Conservation (phyloP, 805 yeast species). For the Suhomyces emberorum region DNA sequence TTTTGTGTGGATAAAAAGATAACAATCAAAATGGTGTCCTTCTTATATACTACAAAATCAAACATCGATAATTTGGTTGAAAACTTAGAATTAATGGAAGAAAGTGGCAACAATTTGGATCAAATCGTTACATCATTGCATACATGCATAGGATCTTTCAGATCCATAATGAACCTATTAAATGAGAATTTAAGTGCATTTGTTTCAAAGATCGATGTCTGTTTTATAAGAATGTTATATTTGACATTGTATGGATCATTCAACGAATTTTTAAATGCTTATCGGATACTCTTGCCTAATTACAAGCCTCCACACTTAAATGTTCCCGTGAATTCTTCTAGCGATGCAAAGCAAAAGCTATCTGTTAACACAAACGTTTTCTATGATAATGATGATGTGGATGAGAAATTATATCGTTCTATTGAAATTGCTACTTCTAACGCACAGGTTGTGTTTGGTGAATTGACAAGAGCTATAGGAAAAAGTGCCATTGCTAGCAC, state of each 20-base stretch:
- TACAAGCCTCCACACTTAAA: slow-evolving; percentile 8
- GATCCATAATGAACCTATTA: slow-evolving; percentile 46
- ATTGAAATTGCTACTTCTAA: slow-evolving; percentile 59
- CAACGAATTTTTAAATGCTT: slow-evolving; percentile 66
- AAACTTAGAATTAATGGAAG: slow-evolving; percentile 50
- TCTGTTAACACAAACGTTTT: slow-evolving; percentile 18
- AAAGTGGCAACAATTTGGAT: slow-evolving; percentile 28
- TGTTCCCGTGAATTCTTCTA: not conserved
- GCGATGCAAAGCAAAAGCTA: slow-evolving; percentile 14
- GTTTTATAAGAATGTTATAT: slow-evolving; percentile 62
- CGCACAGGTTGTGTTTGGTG: slow-evolving; percentile 76
- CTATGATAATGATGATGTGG: slow-evolving; percentile 49
- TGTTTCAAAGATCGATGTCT: slow-evolving; percentile 57
- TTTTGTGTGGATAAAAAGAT: slow-evolving; percentile 56
- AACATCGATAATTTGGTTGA: slow-evolving; percentile 57
- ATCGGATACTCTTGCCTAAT: slow-evolving; percentile 39
- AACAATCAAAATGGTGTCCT: slow-evolving; percentile 51
- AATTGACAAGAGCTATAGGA: slow-evolving; percentile 63
- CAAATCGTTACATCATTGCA: slow-evolving; percentile 30
- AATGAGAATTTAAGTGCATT: slow-evolving; percentile 47
- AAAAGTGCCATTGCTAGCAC: slow-evolving; percentile 57
- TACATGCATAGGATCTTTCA: slow-evolving; percentile 45
- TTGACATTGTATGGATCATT: slow-evolving; percentile 60
- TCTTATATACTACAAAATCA: slow-evolving; percentile 49
- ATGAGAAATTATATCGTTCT: slow-evolving; percentile 63